Conservation (phyloP, 192 early-diverging fungal species). For the Thamnidium elegans region DNA sequence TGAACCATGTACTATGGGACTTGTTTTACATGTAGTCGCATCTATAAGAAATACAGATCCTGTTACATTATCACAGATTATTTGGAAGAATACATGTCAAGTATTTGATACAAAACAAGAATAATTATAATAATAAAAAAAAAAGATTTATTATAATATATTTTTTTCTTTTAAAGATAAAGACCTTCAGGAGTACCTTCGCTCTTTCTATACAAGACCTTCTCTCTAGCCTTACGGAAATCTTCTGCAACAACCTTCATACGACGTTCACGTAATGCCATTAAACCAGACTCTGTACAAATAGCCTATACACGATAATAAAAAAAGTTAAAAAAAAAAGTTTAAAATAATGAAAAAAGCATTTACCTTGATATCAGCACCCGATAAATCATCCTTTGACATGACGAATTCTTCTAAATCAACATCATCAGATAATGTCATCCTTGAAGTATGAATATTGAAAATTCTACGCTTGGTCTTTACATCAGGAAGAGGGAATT, state of each 20-base stretch:
- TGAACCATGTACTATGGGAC: constrained; percentile 75
- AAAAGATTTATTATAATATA: not conserved
- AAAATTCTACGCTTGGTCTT: constrained; percentile 92
- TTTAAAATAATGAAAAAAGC: not conserved
- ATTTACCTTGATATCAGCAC: constrained; percentile 89
- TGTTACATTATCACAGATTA: constrained; percentile 50
- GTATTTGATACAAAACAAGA: constrained; percentile 53
- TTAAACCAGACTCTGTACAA: constrained; percentile 97
- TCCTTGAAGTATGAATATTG: constrained; percentile 96
- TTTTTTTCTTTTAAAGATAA: constrained; percentile 58
- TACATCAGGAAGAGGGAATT: constrained; percentile 89
- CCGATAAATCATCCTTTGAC: constrained; percentile 96
- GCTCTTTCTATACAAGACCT: constrained; percentile 97
- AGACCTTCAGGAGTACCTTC: constrained; percentile 98
- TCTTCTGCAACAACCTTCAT: constrained; percentile 99
- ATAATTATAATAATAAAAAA: not conserved
- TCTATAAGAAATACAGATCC: constrained; percentile 52
- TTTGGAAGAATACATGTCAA: constrained; percentile 62
- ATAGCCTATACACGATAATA: constrained; percentile 62
- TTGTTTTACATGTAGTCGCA: constrained; percentile 69
- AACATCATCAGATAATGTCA: constrained; percentile 86
- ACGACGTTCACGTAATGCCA: constrained; percentile 94
- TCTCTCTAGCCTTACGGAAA: constrained; percentile 96
- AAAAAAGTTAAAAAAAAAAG: not conserved
- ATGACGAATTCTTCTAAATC: constrained; percentile 96